Percentiles rank a stretch among this genome's conserved stretches.
Evolutionary conservation across 2,329 filamentous ascomycete genomes (phyloP).

Genomic region (Colletotrichum caudatum): DNA sequence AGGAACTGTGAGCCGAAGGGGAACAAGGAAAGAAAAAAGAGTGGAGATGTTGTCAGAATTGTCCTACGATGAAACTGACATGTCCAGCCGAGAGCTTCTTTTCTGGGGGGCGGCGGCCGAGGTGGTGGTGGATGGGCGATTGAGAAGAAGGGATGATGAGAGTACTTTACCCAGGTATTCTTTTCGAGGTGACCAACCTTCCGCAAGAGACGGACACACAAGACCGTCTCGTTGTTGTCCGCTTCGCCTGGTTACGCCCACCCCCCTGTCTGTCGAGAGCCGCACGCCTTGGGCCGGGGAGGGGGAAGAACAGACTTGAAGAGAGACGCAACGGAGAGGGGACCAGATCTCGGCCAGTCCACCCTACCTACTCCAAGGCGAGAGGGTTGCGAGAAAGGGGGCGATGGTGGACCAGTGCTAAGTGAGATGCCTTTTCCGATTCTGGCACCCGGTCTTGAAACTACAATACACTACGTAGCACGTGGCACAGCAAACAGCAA

Average conservation of each 20-base stretch:
- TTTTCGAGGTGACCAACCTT: slow-evolving; percentile 24
- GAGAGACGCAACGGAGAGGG: slow-evolving; percentile 1
- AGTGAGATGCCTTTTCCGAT: slow-evolving; percentile 24
- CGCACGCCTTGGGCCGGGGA: slow-evolving; percentile 24
- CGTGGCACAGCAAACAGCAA: neutral
- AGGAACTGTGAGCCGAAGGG: slow-evolving; percentile 16
- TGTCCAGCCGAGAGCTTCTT: slow-evolving; percentile 33
- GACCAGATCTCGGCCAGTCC: slow-evolving; percentile 17
- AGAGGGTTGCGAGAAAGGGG: slow-evolving; percentile 26
- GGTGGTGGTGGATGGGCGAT: slow-evolving; percentile 25
- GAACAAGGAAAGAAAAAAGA: slow-evolving; percentile 15
- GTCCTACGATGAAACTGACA: slow-evolving; percentile 42
- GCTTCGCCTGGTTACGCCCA: slow-evolving; percentile 9
- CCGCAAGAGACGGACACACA: slow-evolving; percentile 12
- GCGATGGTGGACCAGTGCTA: slow-evolving; percentile 14
- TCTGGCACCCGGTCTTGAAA: slow-evolving; percentile 15
- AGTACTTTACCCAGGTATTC: slow-evolving; percentile 14
- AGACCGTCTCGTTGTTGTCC: neutral
- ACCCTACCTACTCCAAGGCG: neutral
- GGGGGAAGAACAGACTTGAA: slow-evolving; percentile 1
- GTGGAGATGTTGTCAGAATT: slow-evolving; percentile 40
- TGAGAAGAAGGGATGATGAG: slow-evolving; percentile 41
- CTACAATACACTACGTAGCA: too few species aligned
- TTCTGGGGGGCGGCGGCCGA: slow-evolving; percentile 2
- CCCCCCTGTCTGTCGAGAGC: slow-evolving; percentile 21